Base-by-base conservation (phyloP, 352 stramenopile genomes). In the Phytophthora pistaciae region DNA sequence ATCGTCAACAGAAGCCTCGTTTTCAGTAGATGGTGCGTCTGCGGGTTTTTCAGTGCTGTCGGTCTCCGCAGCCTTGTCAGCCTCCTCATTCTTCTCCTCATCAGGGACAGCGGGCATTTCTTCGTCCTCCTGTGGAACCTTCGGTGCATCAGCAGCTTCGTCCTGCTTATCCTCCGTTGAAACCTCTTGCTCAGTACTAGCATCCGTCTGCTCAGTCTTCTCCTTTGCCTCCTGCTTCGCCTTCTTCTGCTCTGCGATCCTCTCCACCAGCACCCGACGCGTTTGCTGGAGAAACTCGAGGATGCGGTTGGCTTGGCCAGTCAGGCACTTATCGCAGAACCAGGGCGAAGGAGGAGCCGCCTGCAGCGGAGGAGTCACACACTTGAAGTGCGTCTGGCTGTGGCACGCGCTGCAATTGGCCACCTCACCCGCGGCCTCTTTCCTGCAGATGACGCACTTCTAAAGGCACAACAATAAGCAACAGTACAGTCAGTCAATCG, bases 251-350 rank as follows among this genome's bases (percentile, higher is more conserved):
- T 77, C 62, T 25, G 49, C 59, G 25, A 87, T 83, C 13, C 65
- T 75, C 42, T 87, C 72, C 29, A 80, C 66, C 0, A 90, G 63
- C 8, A 93, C 84, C 8, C 85, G 83, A 10, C 80, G 76, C 13
- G 82, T 87, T 40, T 93, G 85, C 52, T 89, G 82, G 14, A 93
- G 64, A 56, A 93, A 93, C 29, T 90, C 80, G 11, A 91, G 73
- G 38, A 93, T 89, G 3, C 80, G 68, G 50, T 85, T 73, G 16
- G 83, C 83, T 68, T 92, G 85, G 10, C 60, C 82, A 11, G 66
- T 78, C 33, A 89, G 56, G 64, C 82, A 89, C 20, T 80, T 83
- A 23, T 89, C 82, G n/a, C 82, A 89, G 54, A 89, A 89, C 82
- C 82, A 89, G 23, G 77, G 70, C 2, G 62, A 36, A 0, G 58